A percentile compares a stretch with the other conserved stretches of the same genome.
phyloP scores from a whole-genome alignment of 2,329 filamentous ascomycete species.

The Penicillium capsulatum region DNA sequence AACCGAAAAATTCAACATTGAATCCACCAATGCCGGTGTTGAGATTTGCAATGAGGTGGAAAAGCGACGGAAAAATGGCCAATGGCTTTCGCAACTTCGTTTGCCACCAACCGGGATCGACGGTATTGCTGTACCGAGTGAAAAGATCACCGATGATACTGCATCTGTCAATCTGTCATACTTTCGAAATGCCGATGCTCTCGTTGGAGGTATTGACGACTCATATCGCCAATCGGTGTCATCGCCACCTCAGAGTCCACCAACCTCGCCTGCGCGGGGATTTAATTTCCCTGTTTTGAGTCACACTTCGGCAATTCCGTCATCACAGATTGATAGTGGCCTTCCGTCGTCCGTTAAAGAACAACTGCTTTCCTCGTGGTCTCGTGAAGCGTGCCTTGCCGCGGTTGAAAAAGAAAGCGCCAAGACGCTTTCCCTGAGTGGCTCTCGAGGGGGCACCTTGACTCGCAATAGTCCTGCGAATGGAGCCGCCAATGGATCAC shows the following conservation, averaged over 20 bases:
- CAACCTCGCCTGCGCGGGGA: constrained; percentile 63
- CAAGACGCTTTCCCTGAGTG: constrained; percentile 69
- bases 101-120: constrained; percentile 65
- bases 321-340: constrained; percentile 45
- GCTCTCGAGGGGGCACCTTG: constrained; percentile 63
- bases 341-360: constrained; percentile 66
- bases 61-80: constrained; percentile 65
- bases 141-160: constrained; percentile 28
- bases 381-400: constrained; percentile 66
- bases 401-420: constrained; percentile 62
- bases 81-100: constrained; percentile 74
- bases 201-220: constrained; percentile 70
- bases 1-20: constrained; percentile 71
- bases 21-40: constrained; percentile 63
- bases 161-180: constrained; percentile 57
- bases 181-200: constrained; percentile 66
- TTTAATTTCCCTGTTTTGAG: constrained; percentile 60
- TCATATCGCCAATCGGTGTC: constrained; percentile 61
- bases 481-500: constrained; percentile 30
- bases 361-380: constrained; percentile 76
- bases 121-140: constrained; percentile 54
- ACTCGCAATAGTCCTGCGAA: constrained; percentile 30
- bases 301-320: constrained; percentile 38
- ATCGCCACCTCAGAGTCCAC: constrained; percentile 66
- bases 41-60: constrained; percentile 72